Percentiles rank a stretch among this genome's conserved stretches.
Evolutionary conservation across 2,329 filamentous ascomycete species (phyloP).

Genomic region (Blastomyces parvus): DNA sequence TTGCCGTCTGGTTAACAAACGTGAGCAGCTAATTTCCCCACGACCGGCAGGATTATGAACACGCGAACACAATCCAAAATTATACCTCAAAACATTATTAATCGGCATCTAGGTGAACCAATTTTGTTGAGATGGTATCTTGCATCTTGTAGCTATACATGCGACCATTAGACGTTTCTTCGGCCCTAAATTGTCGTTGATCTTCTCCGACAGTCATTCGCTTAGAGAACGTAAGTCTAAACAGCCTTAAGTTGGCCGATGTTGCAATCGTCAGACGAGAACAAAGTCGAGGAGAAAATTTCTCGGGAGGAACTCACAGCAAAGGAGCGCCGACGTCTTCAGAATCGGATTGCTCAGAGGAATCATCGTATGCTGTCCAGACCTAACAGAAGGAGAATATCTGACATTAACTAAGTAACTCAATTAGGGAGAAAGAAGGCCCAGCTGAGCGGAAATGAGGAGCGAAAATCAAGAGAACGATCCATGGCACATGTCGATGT

Average conservation of each 20-base stretch:
- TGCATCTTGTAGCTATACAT: neutral
- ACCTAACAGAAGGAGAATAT: neutral
- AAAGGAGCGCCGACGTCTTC: neutral
- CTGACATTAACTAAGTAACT: neutral
- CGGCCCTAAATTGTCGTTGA: neutral
- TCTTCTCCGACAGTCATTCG: neutral
- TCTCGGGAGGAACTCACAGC: neutral
- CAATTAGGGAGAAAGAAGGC: neutral
- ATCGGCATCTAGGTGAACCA: neutral
- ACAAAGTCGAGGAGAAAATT: neutral
- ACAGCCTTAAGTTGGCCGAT: neutral
- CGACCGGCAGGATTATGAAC: neutral
- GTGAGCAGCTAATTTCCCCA: neutral
- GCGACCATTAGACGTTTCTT: neutral
- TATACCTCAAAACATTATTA: neutral
- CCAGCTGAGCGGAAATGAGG: neutral
- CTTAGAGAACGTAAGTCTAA: neutral
- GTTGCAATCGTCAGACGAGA: conserved; percentile 1
- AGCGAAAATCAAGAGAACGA: neutral
- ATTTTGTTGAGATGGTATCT: neutral
- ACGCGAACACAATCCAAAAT: neutral
- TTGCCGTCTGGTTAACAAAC: neutral
- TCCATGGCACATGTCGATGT: neutral
- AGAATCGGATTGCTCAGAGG: conserved; percentile 2
- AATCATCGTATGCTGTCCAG: neutral